These are phyloP conservation scores for Ailanthus altissimus DNA, from an alignment of 345 rosid genomes.

Conservation along the genomic window DNA sequence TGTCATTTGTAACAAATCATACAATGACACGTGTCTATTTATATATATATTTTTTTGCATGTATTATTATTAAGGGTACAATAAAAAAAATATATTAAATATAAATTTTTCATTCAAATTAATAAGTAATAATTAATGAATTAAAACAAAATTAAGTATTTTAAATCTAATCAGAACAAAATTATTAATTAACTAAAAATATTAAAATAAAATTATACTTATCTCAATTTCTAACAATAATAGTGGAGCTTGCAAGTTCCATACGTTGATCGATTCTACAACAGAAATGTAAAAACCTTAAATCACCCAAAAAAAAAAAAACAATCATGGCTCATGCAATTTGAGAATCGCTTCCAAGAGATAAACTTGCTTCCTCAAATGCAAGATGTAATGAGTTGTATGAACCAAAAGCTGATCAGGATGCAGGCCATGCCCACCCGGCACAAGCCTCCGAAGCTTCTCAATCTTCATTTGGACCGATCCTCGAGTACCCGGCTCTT, in stretches of 20 bases:
- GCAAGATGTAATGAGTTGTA: slow-evolving; percentile 7
- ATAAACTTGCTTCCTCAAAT: slow-evolving; percentile 11
- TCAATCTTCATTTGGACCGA: slow-evolving; percentile 2
- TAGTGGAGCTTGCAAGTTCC: background rate
- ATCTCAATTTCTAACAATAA: background rate
- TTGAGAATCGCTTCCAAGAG: slow-evolving; percentile 19
- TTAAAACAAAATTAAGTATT: no score
- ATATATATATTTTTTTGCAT: no score
- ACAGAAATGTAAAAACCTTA: background rate
- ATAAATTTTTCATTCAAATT: no score
- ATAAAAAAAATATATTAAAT: no score
- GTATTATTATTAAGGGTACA: no score
- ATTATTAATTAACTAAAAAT: no score
- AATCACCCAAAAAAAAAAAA: background rate
- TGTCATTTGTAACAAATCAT: no score
- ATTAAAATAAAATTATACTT: no score
- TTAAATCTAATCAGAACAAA: no score
- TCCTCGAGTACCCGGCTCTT: background rate
- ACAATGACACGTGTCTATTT: no score
- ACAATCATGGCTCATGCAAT: background rate
- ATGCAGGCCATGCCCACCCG: background rate
- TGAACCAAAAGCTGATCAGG: background rate
- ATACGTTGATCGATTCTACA: background rate
- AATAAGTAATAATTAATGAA: no score
- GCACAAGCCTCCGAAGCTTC: slow-evolving; percentile 16